Conservation (phyloP, 768 basidiomycete species). For the Trametes maxima region DNA sequence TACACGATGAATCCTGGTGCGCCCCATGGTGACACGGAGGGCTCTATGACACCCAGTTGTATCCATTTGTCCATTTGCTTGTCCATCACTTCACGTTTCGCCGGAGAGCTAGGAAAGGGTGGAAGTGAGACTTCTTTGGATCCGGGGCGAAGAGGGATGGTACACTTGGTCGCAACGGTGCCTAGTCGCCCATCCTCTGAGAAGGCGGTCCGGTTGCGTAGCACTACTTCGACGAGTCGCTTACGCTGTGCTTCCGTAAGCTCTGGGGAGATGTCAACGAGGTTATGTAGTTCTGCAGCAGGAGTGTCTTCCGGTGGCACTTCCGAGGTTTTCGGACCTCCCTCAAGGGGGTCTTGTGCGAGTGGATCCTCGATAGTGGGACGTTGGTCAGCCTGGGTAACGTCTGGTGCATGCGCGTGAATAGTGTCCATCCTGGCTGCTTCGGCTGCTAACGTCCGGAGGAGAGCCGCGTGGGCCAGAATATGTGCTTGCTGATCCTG, state of each 20-base stretch:
- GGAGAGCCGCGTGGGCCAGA: no score
- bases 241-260: neutral
- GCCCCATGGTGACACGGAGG: conserved; percentile 42
- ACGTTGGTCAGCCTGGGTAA: neutral
- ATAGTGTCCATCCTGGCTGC: no score
- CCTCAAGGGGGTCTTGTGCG: conserved; percentile 28
- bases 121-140: conserved; percentile 23
- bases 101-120: conserved; percentile 27
- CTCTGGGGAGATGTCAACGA: neutral
- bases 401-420: neutral
- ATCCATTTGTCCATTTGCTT: conserved; percentile 28
- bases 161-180: conserved; percentile 16
- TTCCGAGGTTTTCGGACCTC: conserved; percentile 36
- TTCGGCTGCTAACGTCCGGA: no score
- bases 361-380: neutral
- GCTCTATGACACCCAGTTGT: conserved; percentile 41
- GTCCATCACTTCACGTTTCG: conserved; percentile 16
- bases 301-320: conserved; percentile 22
- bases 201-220: conserved; percentile 23
- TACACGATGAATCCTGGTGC: conserved; percentile 39
- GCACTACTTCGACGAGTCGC: neutral
- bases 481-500: no score
- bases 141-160: conserved; percentile 23
- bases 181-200: conserved; percentile 31
- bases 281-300: neutral